Percentiles rank a stretch among this genome's conserved stretches.
These are phyloP conservation scores for Heterobasidion irregulare DNA, from an alignment of 1,284 basidiomycete genomes.

Conservation along the genomic window DNA sequence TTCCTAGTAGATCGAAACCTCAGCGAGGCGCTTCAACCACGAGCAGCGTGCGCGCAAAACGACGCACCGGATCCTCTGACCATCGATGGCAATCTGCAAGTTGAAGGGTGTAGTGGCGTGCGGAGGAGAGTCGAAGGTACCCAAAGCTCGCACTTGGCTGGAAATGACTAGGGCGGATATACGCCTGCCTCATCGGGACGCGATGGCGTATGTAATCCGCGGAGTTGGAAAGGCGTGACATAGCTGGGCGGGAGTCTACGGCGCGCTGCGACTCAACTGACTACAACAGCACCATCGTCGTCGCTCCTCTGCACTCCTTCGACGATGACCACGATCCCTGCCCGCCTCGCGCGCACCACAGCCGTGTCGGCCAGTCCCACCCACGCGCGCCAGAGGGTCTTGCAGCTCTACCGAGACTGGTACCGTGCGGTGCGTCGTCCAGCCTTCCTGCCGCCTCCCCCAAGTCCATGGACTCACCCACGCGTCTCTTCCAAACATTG, in stretches of 20 bases:
- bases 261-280: not conserved
- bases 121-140: too few species aligned
- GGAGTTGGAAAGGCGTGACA: not conserved
- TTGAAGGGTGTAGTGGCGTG: too few species aligned
- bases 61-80: slow-evolving; percentile 46
- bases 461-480: not conserved
- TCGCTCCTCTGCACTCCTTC: not conserved
- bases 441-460: too few species aligned
- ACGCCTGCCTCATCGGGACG: not conserved
- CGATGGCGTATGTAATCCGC: not conserved
- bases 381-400: slow-evolving; percentile 66
- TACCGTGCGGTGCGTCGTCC: slow-evolving; percentile 68
- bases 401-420: slow-evolving; percentile 89
- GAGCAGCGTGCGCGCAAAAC: not conserved
- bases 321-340: slow-evolving; percentile 84
- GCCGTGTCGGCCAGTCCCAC: slow-evolving; percentile 48
- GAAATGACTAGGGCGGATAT: not conserved
- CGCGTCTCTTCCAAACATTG: not conserved
- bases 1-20: slow-evolving; percentile 34
- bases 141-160: not conserved
- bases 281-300: not conserved
- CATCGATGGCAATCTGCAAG: slow-evolving; percentile 29
- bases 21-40: not conserved
- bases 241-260: not conserved
- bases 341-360: slow-evolving; percentile 76